Evolutionary conservation across 179 eudicot species (phyloP), one percentile per base, ranked within the genome.

Genomic region (Corrigiola litoralis): DNA sequence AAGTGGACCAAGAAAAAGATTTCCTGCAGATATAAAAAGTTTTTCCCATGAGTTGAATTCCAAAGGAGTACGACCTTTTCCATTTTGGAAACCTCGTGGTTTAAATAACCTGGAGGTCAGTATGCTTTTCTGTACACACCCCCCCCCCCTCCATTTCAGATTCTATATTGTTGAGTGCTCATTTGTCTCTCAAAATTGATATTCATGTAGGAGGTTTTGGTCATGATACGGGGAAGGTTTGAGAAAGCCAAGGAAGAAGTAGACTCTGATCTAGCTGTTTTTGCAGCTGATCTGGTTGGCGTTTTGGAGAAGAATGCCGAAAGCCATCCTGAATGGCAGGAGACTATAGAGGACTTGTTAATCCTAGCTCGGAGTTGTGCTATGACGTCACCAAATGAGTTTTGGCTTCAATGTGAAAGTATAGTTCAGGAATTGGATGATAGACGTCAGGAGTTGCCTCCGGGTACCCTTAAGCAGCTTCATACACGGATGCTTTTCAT

Each of bases 201-300:
- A 29, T 61, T 57, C 25, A 46, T 73, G 59, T 84, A 95, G 99
- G 99, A 95, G 79, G 92, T 95, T 52, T 71, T 95, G 80, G 86
- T 74, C 44, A 91, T 92, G 92, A 95, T 95, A 60, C 71, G 95
- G 50, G 81, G 86, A 71, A 92, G 85, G 68, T 95, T 95, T 79
- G 97, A 95, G 84, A 95, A 88, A 82, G 99, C 99, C 65, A 95
- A 95, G 77, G 99, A 95, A 79, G 99, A 95, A 84, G 99, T 95
- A 24, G 97, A 95, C 68, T 70, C 96, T 67, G 99, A 95, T 75
- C 78, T 95, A 66, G 97, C 85, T 14, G 69, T 88, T 27, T 91
- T 91, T 77, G 99, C 99, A 36, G 99, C 96, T 61, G 96, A 95
- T 82, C 83, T 95, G 33, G 87, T 95, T 68, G 95, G 96, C 61